phyloP scores from a whole-genome alignment of 208 protist genomes.

The Trichomonas gallinae region DNA sequence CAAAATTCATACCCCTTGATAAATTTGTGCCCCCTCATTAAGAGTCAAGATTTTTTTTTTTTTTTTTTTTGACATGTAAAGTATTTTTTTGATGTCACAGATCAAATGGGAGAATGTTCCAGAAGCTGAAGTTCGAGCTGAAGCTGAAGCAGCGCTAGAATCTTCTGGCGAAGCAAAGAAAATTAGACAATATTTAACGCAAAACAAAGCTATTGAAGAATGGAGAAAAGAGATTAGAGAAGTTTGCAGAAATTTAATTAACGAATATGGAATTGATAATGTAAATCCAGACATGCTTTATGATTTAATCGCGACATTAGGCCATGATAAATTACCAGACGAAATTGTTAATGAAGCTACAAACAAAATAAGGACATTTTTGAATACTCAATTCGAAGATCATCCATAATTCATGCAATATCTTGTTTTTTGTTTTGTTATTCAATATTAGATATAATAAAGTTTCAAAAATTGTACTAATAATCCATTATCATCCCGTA shows the following conservation, averaged over 20 bases:
- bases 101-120: slow-evolving; percentile 12
- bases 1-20: too few species aligned
- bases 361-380: neutral
- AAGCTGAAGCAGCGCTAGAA: neutral
- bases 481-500: too few species aligned
- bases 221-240: neutral
- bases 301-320: neutral
- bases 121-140: neutral
- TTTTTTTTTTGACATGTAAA: too few species aligned
- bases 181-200: neutral
- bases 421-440: neutral
- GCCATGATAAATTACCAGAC: neutral
- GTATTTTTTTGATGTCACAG: neutral
- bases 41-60: too few species aligned
- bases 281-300: neutral
- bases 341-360: neutral
- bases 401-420: neutral
- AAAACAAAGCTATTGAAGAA: neutral
- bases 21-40: too few species aligned
- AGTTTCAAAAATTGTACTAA: too few species aligned
- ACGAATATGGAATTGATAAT: neutral
- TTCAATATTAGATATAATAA: neutral
- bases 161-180: neutral
- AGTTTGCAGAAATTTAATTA: neutral
- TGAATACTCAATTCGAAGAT: slow-evolving; percentile 11